phyloP scores from a whole-genome alignment of 345 rosid genomes.

The Boechera stricta region DNA sequence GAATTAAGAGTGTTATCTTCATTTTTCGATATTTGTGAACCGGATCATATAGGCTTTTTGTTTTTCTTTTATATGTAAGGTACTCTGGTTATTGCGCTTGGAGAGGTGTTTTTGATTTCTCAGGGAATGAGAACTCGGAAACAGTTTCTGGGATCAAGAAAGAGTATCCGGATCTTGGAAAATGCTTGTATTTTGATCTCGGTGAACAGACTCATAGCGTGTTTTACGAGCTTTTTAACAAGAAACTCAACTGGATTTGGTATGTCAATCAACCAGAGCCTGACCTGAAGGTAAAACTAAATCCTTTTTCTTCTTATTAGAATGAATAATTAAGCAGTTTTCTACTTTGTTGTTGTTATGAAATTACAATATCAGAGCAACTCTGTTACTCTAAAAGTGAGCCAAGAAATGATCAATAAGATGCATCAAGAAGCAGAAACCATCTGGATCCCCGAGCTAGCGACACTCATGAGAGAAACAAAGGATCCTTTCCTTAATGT shows the following conservation, averaged over 20 bases:
- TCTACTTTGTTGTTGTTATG: not conserved
- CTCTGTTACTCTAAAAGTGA: constrained; percentile 73
- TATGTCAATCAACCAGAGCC: constrained; percentile 78
- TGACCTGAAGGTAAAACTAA: constrained; percentile 54
- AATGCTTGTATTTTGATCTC: constrained; percentile 70
- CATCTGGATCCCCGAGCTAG: constrained; percentile 71
- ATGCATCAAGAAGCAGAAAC: constrained; percentile 72
- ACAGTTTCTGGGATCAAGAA: constrained; percentile 51
- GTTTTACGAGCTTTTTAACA: constrained; percentile 63
- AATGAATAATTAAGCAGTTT: not conserved
- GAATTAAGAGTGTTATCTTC: constrained; percentile 18
- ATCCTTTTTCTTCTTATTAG: not conserved
- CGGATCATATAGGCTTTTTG: constrained; percentile 6
- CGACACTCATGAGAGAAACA: constrained; percentile 64
- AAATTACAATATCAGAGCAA: constrained; percentile 48
- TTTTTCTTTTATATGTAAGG: constrained; percentile 41
- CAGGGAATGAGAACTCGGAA: constrained; percentile 59
- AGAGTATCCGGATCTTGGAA: constrained; percentile 70
- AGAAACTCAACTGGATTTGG: constrained; percentile 81
- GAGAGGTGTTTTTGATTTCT: constrained; percentile 80
- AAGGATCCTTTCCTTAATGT: constrained; percentile 79
- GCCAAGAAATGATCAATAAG: constrained; percentile 55
- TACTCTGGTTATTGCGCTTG: constrained; percentile 87
- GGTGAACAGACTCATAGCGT: constrained; percentile 55
- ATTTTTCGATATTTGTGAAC: not conserved